A percentile compares a stretch with the other conserved stretches of the same genome.
Conservation (phyloP, 371 early-diverging fungal genomes). For the Mortierella sp. region DNA sequence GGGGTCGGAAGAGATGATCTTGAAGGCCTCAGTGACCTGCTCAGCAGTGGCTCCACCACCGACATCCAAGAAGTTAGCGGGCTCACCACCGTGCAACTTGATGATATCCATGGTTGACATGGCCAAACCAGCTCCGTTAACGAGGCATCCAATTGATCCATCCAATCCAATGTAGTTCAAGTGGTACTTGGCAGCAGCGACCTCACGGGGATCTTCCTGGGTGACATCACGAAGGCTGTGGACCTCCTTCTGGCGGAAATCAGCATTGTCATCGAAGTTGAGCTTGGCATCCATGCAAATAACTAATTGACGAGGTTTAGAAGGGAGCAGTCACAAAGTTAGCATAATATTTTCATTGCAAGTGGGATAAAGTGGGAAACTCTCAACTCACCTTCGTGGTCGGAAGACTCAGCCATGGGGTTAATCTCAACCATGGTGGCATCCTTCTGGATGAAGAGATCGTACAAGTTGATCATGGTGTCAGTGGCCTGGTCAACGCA, state of each 20-base stretch:
- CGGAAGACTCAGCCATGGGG: conserved; percentile 93
- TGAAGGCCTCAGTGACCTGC: conserved; percentile 98
- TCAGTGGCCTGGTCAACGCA: conserved; percentile 88
- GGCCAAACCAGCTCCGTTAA: conserved; percentile 99
- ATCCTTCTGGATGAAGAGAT: conserved; percentile 96
- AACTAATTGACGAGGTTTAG: conserved; percentile 54
- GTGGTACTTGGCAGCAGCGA: conserved; percentile 94
- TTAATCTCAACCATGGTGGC: conserved; percentile 98
- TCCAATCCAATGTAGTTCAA: conserved; percentile 99
- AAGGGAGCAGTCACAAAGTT: too few species aligned
- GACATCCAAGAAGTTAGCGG: conserved; percentile 99
- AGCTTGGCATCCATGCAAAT: conserved; percentile 95
- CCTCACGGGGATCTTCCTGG: conserved; percentile 98
- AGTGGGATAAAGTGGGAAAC: too few species aligned
- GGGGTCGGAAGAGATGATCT: conserved; percentile 97
- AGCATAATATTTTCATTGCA: too few species aligned
- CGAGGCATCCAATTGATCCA: conserved; percentile 85
- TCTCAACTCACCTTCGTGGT: conserved; percentile 77
- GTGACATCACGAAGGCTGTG: conserved; percentile 90
- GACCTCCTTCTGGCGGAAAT: conserved; percentile 95
- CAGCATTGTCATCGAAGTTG: conserved; percentile 99
- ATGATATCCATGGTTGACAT: conserved; percentile 99
- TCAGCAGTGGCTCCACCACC: conserved; percentile 97
- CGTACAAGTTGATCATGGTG: conserved; percentile 93
- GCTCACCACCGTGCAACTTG: conserved; percentile 98